Evolutionary conservation across 78 protist species (phyloP).

Genomic region (Cavenderia fasciculata): DNA sequence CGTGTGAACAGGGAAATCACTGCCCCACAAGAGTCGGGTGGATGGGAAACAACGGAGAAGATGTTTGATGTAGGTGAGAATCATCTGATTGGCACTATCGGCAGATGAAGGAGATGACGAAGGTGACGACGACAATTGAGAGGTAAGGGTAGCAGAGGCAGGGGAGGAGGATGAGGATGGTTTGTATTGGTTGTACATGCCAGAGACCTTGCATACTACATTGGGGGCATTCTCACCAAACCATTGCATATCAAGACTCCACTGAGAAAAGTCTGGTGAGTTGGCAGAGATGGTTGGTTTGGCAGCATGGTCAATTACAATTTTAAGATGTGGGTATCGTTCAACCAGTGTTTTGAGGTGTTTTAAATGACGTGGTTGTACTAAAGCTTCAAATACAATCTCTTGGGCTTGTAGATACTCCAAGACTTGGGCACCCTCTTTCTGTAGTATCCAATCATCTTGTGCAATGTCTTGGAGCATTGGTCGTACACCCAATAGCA

Average conservation of each 20-base stretch:
- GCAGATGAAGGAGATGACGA: too few species aligned
- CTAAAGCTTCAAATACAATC: constrained; percentile 19
- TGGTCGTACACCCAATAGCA: constrained; percentile 17
- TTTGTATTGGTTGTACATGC: constrained; percentile 6
- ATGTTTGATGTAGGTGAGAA: constrained; percentile 8
- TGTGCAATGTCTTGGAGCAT: constrained; percentile 11
- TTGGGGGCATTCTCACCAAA: constrained; percentile 7
- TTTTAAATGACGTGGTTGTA: neutral
- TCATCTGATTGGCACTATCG: neutral
- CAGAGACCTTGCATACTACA: constrained; percentile 2
- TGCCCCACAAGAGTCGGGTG: constrained; percentile 9
- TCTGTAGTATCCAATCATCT: constrained; percentile 18
- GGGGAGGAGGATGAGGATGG: too few species aligned
- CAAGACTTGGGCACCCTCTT: neutral
- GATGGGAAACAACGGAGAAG: neutral
- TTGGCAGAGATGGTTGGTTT: constrained; percentile 24
- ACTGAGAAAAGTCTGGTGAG: neutral
- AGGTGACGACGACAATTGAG: too few species aligned
- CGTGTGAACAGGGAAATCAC: constrained; percentile 48
- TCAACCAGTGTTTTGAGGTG: neutral
- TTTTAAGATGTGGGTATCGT: constrained; percentile 4
- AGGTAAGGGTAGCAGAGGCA: too few species aligned
- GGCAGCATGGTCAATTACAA: constrained; percentile 51
- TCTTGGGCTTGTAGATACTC: neutral
- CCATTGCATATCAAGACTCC: constrained; percentile 6